phyloP scores from a whole-genome alignment of 176 grass and related monocot genomes.

The Carex parvula region DNA sequence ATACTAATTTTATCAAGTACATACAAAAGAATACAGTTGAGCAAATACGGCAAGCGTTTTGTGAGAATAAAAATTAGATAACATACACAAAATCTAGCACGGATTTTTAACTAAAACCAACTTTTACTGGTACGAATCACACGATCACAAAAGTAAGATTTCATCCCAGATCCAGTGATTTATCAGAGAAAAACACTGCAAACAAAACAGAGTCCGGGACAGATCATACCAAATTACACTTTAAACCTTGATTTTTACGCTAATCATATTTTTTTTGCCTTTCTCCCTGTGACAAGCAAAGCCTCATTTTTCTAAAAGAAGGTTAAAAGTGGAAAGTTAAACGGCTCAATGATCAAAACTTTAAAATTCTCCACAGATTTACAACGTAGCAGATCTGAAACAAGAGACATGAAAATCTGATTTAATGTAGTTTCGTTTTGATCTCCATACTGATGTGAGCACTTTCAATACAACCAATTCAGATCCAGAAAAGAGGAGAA shows the following conservation, averaged over 20 bases:
- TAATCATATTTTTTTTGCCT: background rate
- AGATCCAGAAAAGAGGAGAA: conserved; percentile 24
- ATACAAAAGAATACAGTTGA: too few species aligned
- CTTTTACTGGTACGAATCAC: background rate
- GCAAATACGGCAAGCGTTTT: too few species aligned
- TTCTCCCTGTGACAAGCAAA: background rate
- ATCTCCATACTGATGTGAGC: background rate
- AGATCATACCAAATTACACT: conserved; percentile 8
- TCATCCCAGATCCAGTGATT: conserved; percentile 4
- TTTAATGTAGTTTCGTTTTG: background rate
- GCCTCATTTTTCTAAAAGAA: background rate
- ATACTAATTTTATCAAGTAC: background rate
- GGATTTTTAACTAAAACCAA: too few species aligned
- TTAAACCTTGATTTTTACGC: background rate
- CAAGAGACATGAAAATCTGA: background rate
- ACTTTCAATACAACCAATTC: background rate
- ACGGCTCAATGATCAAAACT: background rate
- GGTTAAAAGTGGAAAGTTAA: background rate
- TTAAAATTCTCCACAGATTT: background rate
- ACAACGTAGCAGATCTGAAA: background rate
- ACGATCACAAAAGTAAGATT: background rate
- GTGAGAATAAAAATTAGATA: too few species aligned
- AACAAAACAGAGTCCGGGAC: background rate
- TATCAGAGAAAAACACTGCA: background rate
- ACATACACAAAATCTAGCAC: background rate